Evolutionary conservation across 139 green algal genomes (phyloP).

Genomic region (Chlamydomonas asymmetrica): DNA sequence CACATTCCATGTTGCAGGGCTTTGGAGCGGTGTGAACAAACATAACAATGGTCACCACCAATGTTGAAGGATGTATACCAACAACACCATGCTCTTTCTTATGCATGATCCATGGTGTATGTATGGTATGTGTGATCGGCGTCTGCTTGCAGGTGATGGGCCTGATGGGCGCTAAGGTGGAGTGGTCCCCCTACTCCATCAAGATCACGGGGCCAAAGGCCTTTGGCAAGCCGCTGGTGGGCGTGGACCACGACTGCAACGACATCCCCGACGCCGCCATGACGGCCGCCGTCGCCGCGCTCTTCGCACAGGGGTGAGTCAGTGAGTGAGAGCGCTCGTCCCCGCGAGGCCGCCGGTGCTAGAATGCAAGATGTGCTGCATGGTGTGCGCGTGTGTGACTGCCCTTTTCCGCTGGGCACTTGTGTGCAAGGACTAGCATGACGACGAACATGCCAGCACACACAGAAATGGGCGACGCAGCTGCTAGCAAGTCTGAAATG

Average conservation of each 20-base stretch:
- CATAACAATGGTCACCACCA: no score
- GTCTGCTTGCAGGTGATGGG: conserved; percentile 91
- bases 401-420: neutral
- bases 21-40: no score
- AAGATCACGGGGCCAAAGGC: conserved; percentile 82
- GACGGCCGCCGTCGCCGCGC: conserved; percentile 94
- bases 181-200: conserved; percentile 91
- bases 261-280: conserved; percentile 99
- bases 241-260: conserved; percentile 97
- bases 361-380: no score
- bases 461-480: neutral
- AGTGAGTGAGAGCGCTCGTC: neutral
- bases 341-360: no score
- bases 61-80: no score
- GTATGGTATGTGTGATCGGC: no score
- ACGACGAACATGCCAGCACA: no score
- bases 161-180: conserved; percentile 93
- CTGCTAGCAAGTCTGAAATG: neutral
- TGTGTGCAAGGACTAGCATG: no score
- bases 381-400: no score
- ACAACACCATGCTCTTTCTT: no score
- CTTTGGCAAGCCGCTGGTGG: conserved; percentile 66
- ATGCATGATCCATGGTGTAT: no score
- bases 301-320: conserved; percentile 85
- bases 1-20: neutral